Evolutionary conservation across 2,329 filamentous ascomycete species (phyloP).

Genomic region (Apiospora phragmitis): DNA sequence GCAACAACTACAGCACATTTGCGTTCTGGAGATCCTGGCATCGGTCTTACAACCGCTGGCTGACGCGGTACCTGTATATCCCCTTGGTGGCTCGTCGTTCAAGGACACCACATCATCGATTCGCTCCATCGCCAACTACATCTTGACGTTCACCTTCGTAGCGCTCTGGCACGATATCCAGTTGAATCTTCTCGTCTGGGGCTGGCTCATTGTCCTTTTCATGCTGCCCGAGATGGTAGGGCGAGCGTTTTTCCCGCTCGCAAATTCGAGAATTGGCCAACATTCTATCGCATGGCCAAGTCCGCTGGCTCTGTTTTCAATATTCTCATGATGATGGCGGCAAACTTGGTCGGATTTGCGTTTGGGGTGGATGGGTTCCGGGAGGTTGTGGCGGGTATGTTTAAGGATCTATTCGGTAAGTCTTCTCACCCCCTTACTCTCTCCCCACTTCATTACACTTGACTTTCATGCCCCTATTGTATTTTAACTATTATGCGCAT

Average conservation of each 20-base stretch:
- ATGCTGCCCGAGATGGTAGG: slow-evolving; percentile 85
- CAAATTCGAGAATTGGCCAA: slow-evolving; percentile 70
- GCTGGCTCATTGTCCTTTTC: slow-evolving; percentile 93
- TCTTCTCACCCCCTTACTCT: slow-evolving; percentile 11
- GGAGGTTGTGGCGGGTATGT: slow-evolving; percentile 72
- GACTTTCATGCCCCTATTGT: neutral
- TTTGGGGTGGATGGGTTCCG: slow-evolving; percentile 86
- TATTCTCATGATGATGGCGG: slow-evolving; percentile 91
- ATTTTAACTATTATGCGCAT: neutral
- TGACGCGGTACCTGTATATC: slow-evolving; percentile 90
- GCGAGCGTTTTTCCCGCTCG: slow-evolving; percentile 66
- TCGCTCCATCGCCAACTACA: slow-evolving; percentile 70
- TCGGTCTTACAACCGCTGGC: slow-evolving; percentile 91
- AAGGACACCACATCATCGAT: slow-evolving; percentile 46
- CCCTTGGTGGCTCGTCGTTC: slow-evolving; percentile 72
- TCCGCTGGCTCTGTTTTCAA: slow-evolving; percentile 81
- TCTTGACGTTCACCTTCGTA: slow-evolving; percentile 92
- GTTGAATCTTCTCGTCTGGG: slow-evolving; percentile 87
- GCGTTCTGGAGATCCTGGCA: slow-evolving; percentile 98
- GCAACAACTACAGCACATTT: slow-evolving; percentile 87
- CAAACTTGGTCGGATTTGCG: slow-evolving; percentile 93
- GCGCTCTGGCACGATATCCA: slow-evolving; percentile 98
- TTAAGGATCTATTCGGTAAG: slow-evolving; percentile 70
- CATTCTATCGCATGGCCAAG: slow-evolving; percentile 70
- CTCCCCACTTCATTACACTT: neutral